Percentiles rank a stretch among this genome's conserved stretches.
Conservation (phyloP, 2,329 filamentous ascomycete species). For the Aureobasidium zeae region DNA sequence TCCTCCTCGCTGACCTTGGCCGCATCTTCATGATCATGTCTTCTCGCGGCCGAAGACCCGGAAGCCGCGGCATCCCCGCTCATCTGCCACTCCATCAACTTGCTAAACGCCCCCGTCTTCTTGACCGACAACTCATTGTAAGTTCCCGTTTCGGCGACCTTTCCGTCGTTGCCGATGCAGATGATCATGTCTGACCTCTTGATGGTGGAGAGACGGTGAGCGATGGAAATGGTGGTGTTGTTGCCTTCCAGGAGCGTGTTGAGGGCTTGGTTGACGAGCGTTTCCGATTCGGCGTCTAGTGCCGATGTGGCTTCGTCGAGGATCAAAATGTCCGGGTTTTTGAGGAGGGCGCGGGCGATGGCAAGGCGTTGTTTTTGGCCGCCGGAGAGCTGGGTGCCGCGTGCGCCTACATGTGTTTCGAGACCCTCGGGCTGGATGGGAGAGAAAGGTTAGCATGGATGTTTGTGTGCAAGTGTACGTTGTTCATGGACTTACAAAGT, state of each 20-base stretch:
- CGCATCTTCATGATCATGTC: too few relatives aligned
- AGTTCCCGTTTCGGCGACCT: slow-evolving; percentile 81
- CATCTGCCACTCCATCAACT: slow-evolving; percentile 98
- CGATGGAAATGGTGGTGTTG: slow-evolving; percentile 96
- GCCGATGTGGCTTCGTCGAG: slow-evolving; percentile 92
- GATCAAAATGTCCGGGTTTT: slow-evolving; percentile 92
- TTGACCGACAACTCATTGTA: slow-evolving; percentile 68
- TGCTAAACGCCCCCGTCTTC: slow-evolving; percentile 75
- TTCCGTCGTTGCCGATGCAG: slow-evolving; percentile 76
- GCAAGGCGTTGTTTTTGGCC: slow-evolving; percentile 97
- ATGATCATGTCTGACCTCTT: slow-evolving; percentile 93
- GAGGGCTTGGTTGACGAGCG: slow-evolving; percentile 86
- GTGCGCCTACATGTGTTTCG: slow-evolving; percentile 84
- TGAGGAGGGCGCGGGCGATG: slow-evolving; percentile 87
- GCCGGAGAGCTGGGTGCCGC: slow-evolving; percentile 87
- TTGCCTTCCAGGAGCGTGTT: slow-evolving; percentile 69
- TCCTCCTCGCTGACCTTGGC: slow-evolving; percentile 19
- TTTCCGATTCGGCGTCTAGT: slow-evolving; percentile 92
- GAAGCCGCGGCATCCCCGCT: slow-evolving; percentile 62
- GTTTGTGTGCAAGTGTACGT: neutral
- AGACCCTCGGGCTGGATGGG: slow-evolving; percentile 84
- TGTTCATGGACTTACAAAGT: slow-evolving; percentile 69
- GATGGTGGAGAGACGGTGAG: slow-evolving; percentile 90
- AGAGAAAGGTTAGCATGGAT: slow-evolving; percentile 9
- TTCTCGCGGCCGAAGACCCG: too few relatives aligned